Conservation (phyloP, 306 rosid genomes). For the Cucumis sativus region Cucumber_9930_V3 NC_026655.2:27141501-27142000, state of each 20-base stretch:
- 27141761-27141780: background rate
- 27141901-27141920: background rate
- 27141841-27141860: background rate
- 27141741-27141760: background rate
- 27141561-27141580: background rate
- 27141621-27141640: background rate
- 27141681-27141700: background rate
- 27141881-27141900: background rate
- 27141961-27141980: background rate
- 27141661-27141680: background rate
- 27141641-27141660: background rate
- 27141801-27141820: background rate
- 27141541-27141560: slow-evolving; percentile 71
- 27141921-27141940: background rate
- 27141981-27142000: background rate
- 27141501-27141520: slow-evolving; percentile 75
- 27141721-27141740: background rate
- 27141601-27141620: background rate
- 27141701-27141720: background rate
- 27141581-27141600: background rate
- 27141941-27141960: background rate
- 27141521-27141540: slow-evolving; percentile 71
- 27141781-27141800: background rate
- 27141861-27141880: background rate
- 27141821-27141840: background rate